Evolutionary conservation across 202 grass and related monocot species (phyloP).

Genomic region (Schoenoplectus triqueter): DNA sequence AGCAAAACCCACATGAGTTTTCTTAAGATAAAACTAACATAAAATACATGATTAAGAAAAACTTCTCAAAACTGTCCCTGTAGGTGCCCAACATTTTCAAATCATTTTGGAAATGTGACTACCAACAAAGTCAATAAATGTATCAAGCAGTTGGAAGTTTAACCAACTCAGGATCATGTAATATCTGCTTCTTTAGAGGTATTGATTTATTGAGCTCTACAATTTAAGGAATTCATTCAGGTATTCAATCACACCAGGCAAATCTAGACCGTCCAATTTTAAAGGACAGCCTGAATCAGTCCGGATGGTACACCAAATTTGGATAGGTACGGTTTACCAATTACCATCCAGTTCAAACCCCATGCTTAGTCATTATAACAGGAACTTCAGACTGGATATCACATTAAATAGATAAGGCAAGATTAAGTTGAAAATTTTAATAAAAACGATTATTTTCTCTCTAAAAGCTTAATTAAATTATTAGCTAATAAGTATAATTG

Average conservation of each 20-base stretch:
- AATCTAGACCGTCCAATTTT: not conserved
- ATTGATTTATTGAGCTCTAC: not conserved
- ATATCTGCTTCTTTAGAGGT: not conserved
- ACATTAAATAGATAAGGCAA: not conserved
- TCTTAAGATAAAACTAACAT: not conserved
- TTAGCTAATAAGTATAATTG: not conserved
- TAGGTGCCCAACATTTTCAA: constrained; percentile 7
- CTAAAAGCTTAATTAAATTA: not conserved
- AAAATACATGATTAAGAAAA: not conserved
- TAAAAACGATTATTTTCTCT: not conserved
- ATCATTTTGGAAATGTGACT: constrained; percentile 16
- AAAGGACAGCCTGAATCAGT: not conserved
- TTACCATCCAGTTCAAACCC: not conserved
- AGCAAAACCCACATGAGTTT: not conserved
- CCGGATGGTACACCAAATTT: not conserved
- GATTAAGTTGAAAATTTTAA: not conserved
- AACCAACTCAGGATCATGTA: not conserved
- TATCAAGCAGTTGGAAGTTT: not conserved
- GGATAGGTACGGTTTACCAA: not conserved
- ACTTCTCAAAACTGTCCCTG: not conserved
- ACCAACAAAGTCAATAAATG: not conserved
- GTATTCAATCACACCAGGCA: not conserved
- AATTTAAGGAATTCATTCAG: not conserved
- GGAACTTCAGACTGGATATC: constrained; percentile 8
- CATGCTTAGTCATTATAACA: not conserved